These are phyloP conservation scores for Dimocarpus longan DNA, from an alignment of 345 rosid genomes.

Conservation along the genomic window DNA sequence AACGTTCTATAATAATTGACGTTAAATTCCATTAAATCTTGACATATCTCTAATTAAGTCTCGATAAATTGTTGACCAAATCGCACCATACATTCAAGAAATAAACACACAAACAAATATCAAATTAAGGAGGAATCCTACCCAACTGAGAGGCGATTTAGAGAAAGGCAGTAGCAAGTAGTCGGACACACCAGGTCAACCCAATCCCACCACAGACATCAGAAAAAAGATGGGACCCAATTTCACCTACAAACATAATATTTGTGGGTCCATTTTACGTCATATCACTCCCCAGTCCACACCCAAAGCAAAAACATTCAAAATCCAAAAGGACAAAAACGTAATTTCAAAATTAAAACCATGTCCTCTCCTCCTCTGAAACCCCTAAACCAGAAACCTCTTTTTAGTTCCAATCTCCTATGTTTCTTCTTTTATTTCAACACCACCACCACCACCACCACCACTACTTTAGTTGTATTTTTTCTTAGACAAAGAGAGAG, in stretches of 20 bases:
- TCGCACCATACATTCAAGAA: too few species aligned
- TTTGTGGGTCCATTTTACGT: constrained; percentile 22
- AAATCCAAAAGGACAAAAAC: constrained; percentile 9
- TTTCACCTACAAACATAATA: background rate
- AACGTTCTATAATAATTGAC: too few species aligned
- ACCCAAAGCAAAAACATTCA: background rate
- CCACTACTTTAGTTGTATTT: background rate
- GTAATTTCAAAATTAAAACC: constrained; percentile 4
- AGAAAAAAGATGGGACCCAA: constrained; percentile 15
- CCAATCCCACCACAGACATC: background rate
- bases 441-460: background rate
- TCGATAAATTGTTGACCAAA: too few species aligned
- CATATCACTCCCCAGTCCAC: constrained; percentile 22
- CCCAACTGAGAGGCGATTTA: background rate
- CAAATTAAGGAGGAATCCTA: background rate
- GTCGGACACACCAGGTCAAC: constrained; percentile 16
- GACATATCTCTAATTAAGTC: too few species aligned
- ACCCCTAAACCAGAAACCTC: background rate
- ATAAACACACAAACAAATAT: too few species aligned
- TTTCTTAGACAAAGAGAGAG: constrained; percentile 3
- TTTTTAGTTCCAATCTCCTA: constrained; percentile 13
- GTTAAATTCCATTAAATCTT: too few species aligned
- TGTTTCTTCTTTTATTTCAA: constrained; percentile 1
- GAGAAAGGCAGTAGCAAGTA: background rate
- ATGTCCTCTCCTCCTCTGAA: background rate